Evolutionary conservation across 495 filamentous ascomycete genomes (phyloP), one percentile per base, ranked within the genome.

Genomic region (Cairneyella variabilis): DNA sequence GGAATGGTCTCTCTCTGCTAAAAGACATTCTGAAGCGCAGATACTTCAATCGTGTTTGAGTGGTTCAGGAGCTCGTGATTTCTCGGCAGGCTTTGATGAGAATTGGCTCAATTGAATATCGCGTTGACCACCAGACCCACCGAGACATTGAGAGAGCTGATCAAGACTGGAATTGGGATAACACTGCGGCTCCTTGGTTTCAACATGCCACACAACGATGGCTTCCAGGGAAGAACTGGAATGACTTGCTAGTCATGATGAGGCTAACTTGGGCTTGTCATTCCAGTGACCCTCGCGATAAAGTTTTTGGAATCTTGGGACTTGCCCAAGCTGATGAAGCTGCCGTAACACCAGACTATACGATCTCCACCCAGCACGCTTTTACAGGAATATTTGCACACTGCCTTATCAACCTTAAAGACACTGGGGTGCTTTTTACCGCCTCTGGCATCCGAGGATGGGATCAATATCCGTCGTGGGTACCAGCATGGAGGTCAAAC

Each of bases 21-120:
- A 17, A 34, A 16, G 23, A 47, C 3, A 1, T 67, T 30, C 44
- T 65, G 10, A 8, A 26, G 12, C 49, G 52, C 11, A 53, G 50
- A 21, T 67, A 65, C 44, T 67, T 67, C 44, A 62, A 41, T 16
- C 39, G 63, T 12, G 41, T 67, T 3, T 67, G 65, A 63, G 58
- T 67, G 7, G 55, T 67, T 6, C 63, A 67, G 30, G 65, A 67
- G 40, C 43, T 65, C 25, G 40, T 65, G 14, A 27, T 62, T 6
- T 52, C 65, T 0, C 42, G 27, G 5, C 51, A 28, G 32, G 53
- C 53, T 12, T 36, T 62, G 10, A 58, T 67, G 17, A 48, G 53
- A n/a, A 47, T 65, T 10, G 60, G 56, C 17, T 34, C 58, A 17
- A 26, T 60, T 3, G 63, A 67, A 16, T 58, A 53, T 26, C 48